Evolutionary conservation across 1,139 yeast genomes (phyloP), one percentile per base, ranked within the genome.

Genomic region (Protomyces gravidus): DNA sequence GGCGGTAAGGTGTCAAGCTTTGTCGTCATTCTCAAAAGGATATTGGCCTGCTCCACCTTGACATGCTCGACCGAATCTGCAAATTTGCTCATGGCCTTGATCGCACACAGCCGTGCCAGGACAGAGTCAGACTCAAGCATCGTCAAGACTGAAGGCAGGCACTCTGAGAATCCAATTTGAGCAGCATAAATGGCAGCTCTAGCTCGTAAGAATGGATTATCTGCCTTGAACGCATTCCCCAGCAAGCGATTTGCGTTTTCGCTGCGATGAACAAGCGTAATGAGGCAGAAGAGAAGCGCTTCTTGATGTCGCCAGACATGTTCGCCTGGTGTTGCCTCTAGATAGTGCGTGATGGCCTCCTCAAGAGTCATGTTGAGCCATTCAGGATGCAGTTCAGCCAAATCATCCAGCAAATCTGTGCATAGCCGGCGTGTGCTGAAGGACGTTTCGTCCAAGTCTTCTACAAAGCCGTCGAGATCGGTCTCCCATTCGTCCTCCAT

Each of bases 401-500:
- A 7, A 5, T 55, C 59, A 15, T 49, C 59, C 30, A 53, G 46
- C 19, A 53, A 30, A 39, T 53, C 58, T 6, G 51, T 53, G 39
- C 51, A 53, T 13, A 53, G n/a, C 33, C 48, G 45, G 17, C 58
- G 36, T n/a, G 51, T 46, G 39, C 51, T 46, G 27, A 53, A 46
- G 1, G 58, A 27, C 2, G 58, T 53, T 21, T 53, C 58, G 13
- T 49, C 53, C 40, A 55, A 15, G 26, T 55, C 59, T 28, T 49
- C 53, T 9, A 55, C 59, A 21, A 55, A 55, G 11, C 53, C 53
- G 15, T 55, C 59, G 17, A 49, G n/a, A 40, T 55, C 59, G n/a
- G 48, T 15, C 28, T 9, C 11, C 59, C 59, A 55, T 21, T 48
- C 59, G 11, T 55, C 59, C 17, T 27, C 42, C 46, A 33, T 33